A percentile compares a stretch with the other conserved stretches of the same genome.
These are phyloP conservation scores for Millerozyma miso DNA, from an alignment of 805 yeast species.

Conservation along the genomic window DNA sequence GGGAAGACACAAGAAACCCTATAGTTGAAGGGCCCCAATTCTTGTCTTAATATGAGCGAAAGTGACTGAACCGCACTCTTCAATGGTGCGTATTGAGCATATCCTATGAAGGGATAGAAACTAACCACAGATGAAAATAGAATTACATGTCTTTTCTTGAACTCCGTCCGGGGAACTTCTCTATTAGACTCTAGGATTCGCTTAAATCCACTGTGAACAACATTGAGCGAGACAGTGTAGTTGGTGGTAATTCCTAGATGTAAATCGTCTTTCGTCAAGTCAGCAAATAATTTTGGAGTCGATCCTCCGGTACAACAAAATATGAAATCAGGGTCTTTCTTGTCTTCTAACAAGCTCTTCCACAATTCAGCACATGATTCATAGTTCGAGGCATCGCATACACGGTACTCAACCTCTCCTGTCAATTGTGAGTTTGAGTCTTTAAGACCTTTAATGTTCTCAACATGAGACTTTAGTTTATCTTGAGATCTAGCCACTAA, in stretches of 20 bases:
- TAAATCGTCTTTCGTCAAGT: slow-evolving; percentile 56
- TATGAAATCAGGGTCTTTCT: slow-evolving; percentile 62
- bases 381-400: slow-evolving; percentile 65
- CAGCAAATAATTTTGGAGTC: slow-evolving; percentile 71
- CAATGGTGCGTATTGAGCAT: slow-evolving; percentile 83
- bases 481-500: slow-evolving; percentile 73
- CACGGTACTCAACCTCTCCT: slow-evolving; percentile 35
- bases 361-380: slow-evolving; percentile 45
- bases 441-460: slow-evolving; percentile 30
- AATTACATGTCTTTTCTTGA: slow-evolving; percentile 54
- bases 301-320: slow-evolving; percentile 89
- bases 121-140: slow-evolving; percentile 71
- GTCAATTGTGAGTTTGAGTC: slow-evolving; percentile 15
- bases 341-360: slow-evolving; percentile 20
- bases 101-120: slow-evolving; percentile 86
- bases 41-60: slow-evolving; percentile 78
- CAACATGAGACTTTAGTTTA: slow-evolving; percentile 50
- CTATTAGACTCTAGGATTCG: slow-evolving; percentile 19
- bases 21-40: slow-evolving; percentile 61
- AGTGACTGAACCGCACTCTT: slow-evolving; percentile 79
- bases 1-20: slow-evolving; percentile 76
- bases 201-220: slow-evolving; percentile 62
- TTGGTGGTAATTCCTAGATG: slow-evolving; percentile 61
- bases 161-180: slow-evolving; percentile 2
- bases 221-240: slow-evolving; percentile 67